Evolutionary conservation across 192 early-diverging fungal species (phyloP), one percentile per base, ranked within the genome.

Genomic region (Geranomyces variabilis): DNA sequence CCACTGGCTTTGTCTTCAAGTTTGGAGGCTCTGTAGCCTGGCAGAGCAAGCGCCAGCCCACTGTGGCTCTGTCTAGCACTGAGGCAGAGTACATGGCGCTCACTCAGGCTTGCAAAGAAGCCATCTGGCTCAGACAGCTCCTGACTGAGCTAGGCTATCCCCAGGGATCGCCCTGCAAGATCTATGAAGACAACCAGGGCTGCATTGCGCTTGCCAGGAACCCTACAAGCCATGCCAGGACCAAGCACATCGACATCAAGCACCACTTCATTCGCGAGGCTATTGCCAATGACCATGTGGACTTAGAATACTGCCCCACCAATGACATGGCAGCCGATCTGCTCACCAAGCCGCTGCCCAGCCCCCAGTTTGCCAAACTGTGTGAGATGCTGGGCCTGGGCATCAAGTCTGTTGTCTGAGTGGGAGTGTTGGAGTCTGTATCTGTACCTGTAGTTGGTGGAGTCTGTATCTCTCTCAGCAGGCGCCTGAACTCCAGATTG

Each of bases 181-280:
- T n/a, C n/a, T n/a, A 29, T 24, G 49, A 55, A 10, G 66, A 67
- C 51, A 67, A 67, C 49, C 46, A 67, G 33, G 51, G 63, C 21
- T 29, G 31, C 13, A 19, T 65, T 36, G 63, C 63, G 15, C 33
- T 77, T 12, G 69, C 67, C 14, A 56, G 33, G 15, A 75, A 80
- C 30, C 63, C 70, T 0, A 29, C 60, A n/a, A 53, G 74, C 19
- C 75, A 80, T 51, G 43, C 33, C 13, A 21, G 60, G 41, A 57
- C 71, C 7, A 80, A 80, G 53, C 79, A 80, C 45, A 69, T 80
- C 48, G 76, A 80, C 64, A 67, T 80, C 21, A 72, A 65, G 31
- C 45, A 71, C 41, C 69, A 68, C 33, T 80, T 80, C 48, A 29
- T 80, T 33, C n/a, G 75, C 0, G 65, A 67, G n/a, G 33, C 66